Conservation (phyloP, 352 stramenopile genomes). For the Pythium dissimile region DNA sequence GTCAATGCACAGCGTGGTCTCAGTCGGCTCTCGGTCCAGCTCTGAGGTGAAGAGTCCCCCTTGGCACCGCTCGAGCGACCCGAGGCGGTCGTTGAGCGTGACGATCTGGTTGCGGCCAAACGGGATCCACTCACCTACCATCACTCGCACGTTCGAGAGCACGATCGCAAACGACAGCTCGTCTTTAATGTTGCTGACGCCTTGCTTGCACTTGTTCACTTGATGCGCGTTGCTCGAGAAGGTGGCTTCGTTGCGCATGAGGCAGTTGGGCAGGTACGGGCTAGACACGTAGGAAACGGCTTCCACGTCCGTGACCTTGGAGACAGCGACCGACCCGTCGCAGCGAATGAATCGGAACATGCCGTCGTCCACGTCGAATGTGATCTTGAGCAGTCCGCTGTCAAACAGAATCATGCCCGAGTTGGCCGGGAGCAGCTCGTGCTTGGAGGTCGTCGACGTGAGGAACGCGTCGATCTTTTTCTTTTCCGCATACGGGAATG, state of each 20-base stretch:
- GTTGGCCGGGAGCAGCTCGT: constrained; percentile 41
- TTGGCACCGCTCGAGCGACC: constrained; percentile 94
- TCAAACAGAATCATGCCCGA: constrained; percentile 90
- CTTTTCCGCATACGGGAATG: constrained; percentile 39
- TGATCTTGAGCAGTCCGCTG: constrained; percentile 89
- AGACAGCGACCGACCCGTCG: constrained; percentile 87
- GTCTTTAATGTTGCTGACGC: constrained; percentile 86
- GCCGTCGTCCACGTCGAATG: constrained; percentile 86
- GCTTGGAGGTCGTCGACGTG: constrained; percentile 21
- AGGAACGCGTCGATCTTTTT: constrained; percentile 63
- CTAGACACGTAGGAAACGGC: constrained; percentile 97
- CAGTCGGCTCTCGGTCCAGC: constrained; percentile 83
- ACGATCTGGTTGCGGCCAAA: constrained; percentile 98
- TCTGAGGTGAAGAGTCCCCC: constrained; percentile 96
- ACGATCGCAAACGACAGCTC: constrained; percentile 96
- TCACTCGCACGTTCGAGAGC: constrained; percentile 95
- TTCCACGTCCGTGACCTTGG: constrained; percentile 94
- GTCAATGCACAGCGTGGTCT: constrained; percentile 71
- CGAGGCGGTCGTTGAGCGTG: constrained; percentile 95
- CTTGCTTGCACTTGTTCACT: constrained; percentile 82
- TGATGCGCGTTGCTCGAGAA: constrained; percentile 95
- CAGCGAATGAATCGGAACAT: constrained; percentile 86
- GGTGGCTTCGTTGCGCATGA: constrained; percentile 90
- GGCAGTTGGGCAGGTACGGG: constrained; percentile 94
- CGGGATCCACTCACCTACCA: constrained; percentile 98